These are phyloP conservation scores for Bacidia rubella DNA, from an alignment of 495 filamentous ascomycete genomes.

Conservation along the genomic window DNA sequence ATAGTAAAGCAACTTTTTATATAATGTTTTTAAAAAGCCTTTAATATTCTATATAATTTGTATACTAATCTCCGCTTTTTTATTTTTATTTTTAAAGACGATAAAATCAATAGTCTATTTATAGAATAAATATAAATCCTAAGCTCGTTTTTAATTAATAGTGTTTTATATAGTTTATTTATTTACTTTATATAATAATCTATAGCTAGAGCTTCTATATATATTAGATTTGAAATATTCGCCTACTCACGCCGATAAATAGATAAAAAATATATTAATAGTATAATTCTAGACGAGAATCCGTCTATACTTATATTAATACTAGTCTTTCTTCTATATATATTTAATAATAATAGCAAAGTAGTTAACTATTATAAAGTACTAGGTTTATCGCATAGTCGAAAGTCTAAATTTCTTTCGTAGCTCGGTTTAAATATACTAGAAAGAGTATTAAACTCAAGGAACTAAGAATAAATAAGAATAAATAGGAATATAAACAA, in stretches of 20 bases:
- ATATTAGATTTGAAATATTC: constrained; percentile 14
- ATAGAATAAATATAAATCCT: constrained; percentile 3
- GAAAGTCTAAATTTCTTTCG: constrained; percentile 12
- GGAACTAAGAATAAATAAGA: neutral
- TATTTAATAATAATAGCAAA: constrained; percentile 13
- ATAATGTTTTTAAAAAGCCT: constrained; percentile 9
- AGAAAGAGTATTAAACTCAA: constrained; percentile 1
- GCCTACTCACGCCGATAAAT: constrained; percentile 10
- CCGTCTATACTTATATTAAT: constrained; percentile 10
- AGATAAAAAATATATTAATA: constrained; percentile 11
- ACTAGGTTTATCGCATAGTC: constrained; percentile 9
- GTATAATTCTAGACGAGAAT: constrained; percentile 9
- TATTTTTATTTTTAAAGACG: constrained; percentile 14
- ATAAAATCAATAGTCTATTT: constrained; percentile 9
- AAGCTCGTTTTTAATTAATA: constrained; percentile 3
- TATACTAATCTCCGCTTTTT: constrained; percentile 7
- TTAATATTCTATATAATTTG: constrained; percentile 9
- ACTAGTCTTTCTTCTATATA: constrained; percentile 11
- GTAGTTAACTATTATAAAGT: constrained; percentile 13
- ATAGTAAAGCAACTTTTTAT: constrained; percentile 12
- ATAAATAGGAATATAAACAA: neutral
- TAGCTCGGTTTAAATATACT: constrained; percentile 13
- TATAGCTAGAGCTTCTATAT: constrained; percentile 11
- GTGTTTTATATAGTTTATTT: neutral
- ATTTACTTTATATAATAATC: constrained; percentile 14